Evolutionary conservation across 1,139 yeast species (phyloP).

Genomic region (Protomyces inundatus): DNA sequence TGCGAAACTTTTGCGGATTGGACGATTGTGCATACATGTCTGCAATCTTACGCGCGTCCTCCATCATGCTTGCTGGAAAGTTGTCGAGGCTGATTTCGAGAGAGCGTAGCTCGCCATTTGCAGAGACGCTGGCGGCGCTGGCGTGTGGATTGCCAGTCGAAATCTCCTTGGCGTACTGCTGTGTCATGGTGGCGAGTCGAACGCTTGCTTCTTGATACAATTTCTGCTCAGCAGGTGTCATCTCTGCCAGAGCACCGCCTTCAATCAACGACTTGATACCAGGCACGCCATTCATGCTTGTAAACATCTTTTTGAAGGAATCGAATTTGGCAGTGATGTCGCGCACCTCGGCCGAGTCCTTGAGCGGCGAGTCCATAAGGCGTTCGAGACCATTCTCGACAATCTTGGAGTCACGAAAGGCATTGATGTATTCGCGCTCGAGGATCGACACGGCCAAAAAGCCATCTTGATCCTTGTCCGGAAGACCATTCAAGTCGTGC

Average conservation of each 20-base stretch:
- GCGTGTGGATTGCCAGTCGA: not conserved
- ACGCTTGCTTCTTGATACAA: conserved; percentile 21
- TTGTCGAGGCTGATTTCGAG: not conserved
- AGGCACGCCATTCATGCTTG: conserved; percentile 9
- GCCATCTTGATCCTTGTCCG: conserved; percentile 22
- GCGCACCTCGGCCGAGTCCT: conserved; percentile 4
- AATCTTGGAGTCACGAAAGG: conserved; percentile 9
- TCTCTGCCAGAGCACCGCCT: conserved; percentile 2
- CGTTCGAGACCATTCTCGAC: conserved; percentile 6
- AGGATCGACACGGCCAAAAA: conserved; percentile 15
- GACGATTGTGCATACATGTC: not conserved
- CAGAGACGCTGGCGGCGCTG: not conserved
- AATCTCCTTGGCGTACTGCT: not conserved
- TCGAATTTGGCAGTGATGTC: conserved; percentile 23
- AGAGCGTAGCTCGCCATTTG: not conserved
- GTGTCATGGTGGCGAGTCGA: conserved; percentile 14
- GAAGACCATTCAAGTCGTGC: conserved; percentile 12
- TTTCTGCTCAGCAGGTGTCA: conserved; percentile 10
- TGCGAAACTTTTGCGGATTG: not conserved
- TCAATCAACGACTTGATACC: not conserved
- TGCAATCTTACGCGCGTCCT: not conserved
- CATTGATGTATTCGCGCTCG: conserved; percentile 14
- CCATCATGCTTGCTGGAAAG: not conserved
- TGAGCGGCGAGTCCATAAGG: not conserved
- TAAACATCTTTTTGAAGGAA: conserved; percentile 13